Base-by-base conservation (phyloP, 1,139 yeast genomes). In the Pichia sp. region DNA sequence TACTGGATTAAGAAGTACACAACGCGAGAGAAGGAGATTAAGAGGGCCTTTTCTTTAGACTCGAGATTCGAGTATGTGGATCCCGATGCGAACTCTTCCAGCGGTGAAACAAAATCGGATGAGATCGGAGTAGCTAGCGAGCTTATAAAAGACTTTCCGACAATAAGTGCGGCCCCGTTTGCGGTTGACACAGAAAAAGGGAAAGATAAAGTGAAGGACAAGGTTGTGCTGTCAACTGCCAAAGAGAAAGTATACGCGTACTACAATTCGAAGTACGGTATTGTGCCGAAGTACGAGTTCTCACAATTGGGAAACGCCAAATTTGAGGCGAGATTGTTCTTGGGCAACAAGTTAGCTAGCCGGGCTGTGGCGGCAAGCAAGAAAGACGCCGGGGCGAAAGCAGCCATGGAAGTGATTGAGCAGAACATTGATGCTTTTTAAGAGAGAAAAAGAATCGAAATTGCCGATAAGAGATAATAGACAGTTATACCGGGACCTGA, bases 381-480 rank as follows among this genome's bases (percentile, higher is more conserved):
- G 23, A 57, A 55, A 34, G 51, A 52, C n/a, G 58, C 58, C 1
- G 41, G 52, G 7, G 53, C 57, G 10, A 46, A 46, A 19, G 59
- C 57, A 9, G 59, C 57, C 6, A 37, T 48, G 52, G 23, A 46
- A 23, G 23, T 46, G 10, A 50, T 50, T 18, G 55, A 52, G 28
- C 41, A 42, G 13, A 31, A 43, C n/a, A 16, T 9, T 18, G 49
- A 41, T 28, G 42, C 26, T 4, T 34, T 19, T 31, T 34, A 21
- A 44, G n/a, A 9, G 16, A 13, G 28, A 25, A 25, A 9, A 25
- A 25, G 28, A 9, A 25, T 25, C 28, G 9, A 25, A 25, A 9
- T 6, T 25, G 28, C 28, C 8, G 6, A 9, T 25, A 25, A 25
- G 6, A 25, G 28, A 25, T 25, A 9, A 25, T 25, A n/a, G n/a